Conservation (phyloP, 1,284 basidiomycete species). For the Puccinia polysora region DNA sequence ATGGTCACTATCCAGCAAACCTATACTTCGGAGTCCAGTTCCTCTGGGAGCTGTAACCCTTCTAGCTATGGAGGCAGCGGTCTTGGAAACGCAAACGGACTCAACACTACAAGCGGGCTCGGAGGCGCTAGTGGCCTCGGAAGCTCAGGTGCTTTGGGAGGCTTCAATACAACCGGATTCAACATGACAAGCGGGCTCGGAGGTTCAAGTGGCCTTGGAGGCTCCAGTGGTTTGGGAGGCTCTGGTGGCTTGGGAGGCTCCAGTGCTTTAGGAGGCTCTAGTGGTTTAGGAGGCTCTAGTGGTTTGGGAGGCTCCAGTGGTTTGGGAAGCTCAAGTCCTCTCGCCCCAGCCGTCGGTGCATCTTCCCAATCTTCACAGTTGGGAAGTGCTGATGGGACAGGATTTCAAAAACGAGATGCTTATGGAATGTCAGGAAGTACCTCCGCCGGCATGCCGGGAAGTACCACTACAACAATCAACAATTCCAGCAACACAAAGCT, state of each 20-base stretch:
- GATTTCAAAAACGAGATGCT: background rate
- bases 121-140: background rate
- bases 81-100: background rate
- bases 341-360: too few relatives aligned
- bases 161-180: too few relatives aligned
- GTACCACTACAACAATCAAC: background rate
- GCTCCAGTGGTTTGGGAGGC: background rate
- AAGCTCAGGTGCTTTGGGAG: background rate
- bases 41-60: slow-evolving; percentile 22
- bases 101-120: background rate
- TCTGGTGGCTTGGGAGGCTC: background rate
- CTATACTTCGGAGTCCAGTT: slow-evolving; percentile 12
- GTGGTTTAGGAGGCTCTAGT: background rate
- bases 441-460: too few relatives aligned
- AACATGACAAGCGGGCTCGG: too few relatives aligned
- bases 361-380: too few relatives aligned
- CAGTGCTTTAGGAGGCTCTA: background rate
- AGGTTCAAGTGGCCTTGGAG: background rate
- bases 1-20: slow-evolving; percentile 29
- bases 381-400: too few relatives aligned
- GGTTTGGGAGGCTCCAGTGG: background rate
- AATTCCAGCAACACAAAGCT: background rate
- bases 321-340: background rate
- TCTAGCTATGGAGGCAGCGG: slow-evolving; percentile 13
- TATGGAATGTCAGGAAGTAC: too few relatives aligned